These are phyloP conservation scores for Aspergillus sp. DNA, from an alignment of 2,329 filamentous ascomycete species.

Conservation along the genomic window DNA sequence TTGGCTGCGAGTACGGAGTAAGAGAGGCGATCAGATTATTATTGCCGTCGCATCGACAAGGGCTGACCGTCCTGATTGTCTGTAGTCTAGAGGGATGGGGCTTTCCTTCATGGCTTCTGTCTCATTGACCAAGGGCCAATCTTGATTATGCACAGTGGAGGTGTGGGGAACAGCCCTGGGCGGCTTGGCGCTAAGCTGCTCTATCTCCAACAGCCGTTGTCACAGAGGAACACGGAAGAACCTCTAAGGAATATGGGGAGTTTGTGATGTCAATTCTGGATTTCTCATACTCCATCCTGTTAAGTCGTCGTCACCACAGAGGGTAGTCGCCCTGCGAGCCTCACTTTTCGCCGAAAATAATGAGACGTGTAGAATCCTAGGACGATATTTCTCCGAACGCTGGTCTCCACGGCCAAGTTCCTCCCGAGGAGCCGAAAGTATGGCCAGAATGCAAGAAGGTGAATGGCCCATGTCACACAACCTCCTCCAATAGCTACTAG, in stretches of 20 bases:
- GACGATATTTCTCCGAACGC: not conserved
- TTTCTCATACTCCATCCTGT: not conserved
- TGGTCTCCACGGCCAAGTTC: conserved; percentile 4
- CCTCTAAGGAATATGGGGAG: not conserved
- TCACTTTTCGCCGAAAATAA: not conserved
- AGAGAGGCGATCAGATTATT: not conserved
- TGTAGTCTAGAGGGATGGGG: not conserved
- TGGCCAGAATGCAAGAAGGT: not conserved
- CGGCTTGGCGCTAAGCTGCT: conserved; percentile 4
- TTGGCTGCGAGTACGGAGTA: not conserved
- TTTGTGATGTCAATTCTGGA: not conserved
- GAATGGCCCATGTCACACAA: conserved; percentile 1
- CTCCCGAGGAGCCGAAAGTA: conserved; percentile 3
- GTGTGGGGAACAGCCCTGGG: conserved; percentile 18
- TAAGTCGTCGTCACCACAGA: not conserved
- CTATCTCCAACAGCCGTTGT: conserved; percentile 1
- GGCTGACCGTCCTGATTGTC: too few species aligned
- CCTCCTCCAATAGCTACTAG: not conserved
- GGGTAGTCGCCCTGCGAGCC: not conserved
- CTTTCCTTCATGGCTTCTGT: not conserved
- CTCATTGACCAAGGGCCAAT: not conserved
- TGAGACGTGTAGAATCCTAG: not conserved
- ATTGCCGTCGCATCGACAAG: too few species aligned
- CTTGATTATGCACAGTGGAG: conserved; percentile 19
- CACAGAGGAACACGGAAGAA: not conserved